These are phyloP conservation scores for Aspergillus ustus DNA, from an alignment of 2,329 filamentous ascomycete genomes.

Conservation along the genomic window DNA sequence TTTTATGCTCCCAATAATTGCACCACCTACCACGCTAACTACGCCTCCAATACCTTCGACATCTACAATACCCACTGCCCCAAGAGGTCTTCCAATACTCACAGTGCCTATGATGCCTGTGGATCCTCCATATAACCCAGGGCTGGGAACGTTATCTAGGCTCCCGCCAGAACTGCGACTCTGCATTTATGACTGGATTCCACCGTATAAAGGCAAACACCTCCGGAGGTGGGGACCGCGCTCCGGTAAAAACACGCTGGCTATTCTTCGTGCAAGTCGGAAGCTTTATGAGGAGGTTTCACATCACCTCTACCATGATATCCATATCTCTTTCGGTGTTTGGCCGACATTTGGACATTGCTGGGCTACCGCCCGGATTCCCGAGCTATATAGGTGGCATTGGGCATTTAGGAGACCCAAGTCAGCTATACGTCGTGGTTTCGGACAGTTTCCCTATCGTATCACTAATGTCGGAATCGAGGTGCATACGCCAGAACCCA, in stretches of 20 bases:
- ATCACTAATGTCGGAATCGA: background rate
- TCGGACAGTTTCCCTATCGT: background rate
- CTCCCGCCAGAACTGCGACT: slow-evolving; percentile 1
- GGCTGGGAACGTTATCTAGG: background rate
- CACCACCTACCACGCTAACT: too few species aligned
- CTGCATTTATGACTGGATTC: background rate
- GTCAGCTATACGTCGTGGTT: background rate
- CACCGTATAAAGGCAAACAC: background rate
- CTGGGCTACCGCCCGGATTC: background rate
- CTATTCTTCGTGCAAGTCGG: background rate
- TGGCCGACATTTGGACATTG: too few species aligned
- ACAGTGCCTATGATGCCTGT: background rate
- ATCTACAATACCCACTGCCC: background rate
- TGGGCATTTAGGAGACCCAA: background rate
- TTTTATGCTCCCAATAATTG: background rate
- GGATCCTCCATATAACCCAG: background rate
- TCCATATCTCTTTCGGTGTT: background rate
- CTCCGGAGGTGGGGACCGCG: too few species aligned
- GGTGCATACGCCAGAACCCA: background rate
- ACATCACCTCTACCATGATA: background rate
- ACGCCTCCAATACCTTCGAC: too few species aligned
- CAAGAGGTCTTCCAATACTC: background rate
- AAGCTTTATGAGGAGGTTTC: background rate
- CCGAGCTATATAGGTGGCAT: background rate
- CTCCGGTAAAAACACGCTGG: background rate